Percentiles rank a stretch among this genome's conserved stretches.
These are phyloP conservation scores for Botrytis cinerea DNA, from an alignment of 2,329 filamentous ascomycete genomes.

Conservation along the genomic window DNA sequence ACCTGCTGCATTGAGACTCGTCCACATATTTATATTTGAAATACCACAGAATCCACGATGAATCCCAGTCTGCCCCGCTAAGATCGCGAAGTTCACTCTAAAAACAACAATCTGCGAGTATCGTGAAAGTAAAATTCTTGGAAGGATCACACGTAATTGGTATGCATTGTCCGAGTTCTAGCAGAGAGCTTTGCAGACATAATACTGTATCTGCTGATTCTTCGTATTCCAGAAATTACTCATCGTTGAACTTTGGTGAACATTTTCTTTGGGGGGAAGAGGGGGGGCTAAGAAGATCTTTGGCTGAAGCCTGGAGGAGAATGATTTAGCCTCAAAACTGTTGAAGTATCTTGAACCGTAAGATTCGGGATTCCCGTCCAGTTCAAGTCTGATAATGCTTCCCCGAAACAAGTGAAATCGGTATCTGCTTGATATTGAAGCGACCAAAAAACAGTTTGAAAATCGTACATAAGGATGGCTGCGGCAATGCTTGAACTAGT, in stretches of 20 bases:
- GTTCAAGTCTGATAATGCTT: background rate
- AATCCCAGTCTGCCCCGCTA: background rate
- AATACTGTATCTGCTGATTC: background rate
- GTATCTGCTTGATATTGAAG: background rate
- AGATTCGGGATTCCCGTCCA: background rate
- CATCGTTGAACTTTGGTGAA: background rate
- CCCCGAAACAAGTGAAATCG: background rate
- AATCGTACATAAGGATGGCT: background rate
- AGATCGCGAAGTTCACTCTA: background rate
- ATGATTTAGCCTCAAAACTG: background rate
- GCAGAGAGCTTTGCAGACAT: background rate
- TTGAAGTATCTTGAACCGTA: background rate
- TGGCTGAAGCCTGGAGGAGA: no score
- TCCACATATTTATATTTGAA: background rate
- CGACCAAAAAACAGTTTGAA: background rate
- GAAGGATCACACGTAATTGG: background rate
- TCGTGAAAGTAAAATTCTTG: background rate
- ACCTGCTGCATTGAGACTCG: slow-evolving; percentile 5
- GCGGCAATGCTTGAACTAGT: background rate
- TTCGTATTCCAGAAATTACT: background rate
- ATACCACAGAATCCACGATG: background rate
- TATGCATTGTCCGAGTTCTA: background rate
- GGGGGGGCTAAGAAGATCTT: fast-evolving
- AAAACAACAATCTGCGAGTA: background rate
- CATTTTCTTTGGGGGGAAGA: no score